A percentile compares a stretch with the other conserved stretches of the same genome.
These are phyloP conservation scores for Pinus taeda DNA, from an alignment of 75 land plant genomes.

Conservation along the genomic window DNA sequence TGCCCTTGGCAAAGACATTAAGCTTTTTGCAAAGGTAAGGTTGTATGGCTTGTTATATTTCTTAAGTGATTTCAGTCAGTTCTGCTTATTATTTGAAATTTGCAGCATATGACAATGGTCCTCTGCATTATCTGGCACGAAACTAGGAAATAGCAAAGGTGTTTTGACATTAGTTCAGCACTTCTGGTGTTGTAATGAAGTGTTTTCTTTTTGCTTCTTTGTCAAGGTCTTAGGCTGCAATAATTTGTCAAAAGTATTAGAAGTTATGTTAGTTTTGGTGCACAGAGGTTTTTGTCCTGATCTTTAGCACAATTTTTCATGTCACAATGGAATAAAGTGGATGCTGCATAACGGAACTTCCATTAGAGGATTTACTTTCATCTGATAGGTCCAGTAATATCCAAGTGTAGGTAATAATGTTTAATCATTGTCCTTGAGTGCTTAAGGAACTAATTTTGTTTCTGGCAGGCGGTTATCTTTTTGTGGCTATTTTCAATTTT, in stretches of 20 bases:
- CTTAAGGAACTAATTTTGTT: neutral
- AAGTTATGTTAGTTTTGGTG: neutral
- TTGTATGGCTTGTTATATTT: too few species aligned
- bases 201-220: too few species aligned
- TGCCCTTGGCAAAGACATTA: too few species aligned
- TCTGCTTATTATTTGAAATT: conserved; percentile 39
- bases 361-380: too few species aligned
- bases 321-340: neutral
- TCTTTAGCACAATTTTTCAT: neutral
- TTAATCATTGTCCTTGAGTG: neutral
- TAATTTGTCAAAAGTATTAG: too few species aligned
- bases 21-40: too few species aligned
- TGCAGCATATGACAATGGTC: conserved; percentile 56
- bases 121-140: conserved; percentile 37
- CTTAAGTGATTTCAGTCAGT: too few species aligned
- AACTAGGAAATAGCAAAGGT: neutral
- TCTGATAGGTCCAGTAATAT: neutral
- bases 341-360: too few species aligned
- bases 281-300: too few species aligned
- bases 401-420: neutral
- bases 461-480: conserved; percentile 41
- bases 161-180: too few species aligned
- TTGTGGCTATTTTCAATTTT: conserved; percentile 53
- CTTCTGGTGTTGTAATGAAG: too few species aligned
- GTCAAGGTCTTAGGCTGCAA: too few species aligned